These are phyloP conservation scores for Bullera alba DNA, from an alignment of 768 basidiomycete species.

Conservation along the genomic window DNA sequence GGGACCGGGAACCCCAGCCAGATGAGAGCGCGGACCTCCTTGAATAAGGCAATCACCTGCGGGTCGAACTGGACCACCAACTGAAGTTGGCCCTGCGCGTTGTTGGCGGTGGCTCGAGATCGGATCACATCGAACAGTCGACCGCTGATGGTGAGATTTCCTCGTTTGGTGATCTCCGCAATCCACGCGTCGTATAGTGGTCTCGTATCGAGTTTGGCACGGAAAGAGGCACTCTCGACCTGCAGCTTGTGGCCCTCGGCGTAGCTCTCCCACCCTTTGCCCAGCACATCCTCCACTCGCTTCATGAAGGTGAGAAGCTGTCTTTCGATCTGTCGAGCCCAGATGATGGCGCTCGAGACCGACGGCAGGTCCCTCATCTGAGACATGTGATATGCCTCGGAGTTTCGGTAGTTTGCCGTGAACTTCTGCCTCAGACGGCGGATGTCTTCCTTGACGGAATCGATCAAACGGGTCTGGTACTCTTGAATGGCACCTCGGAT, in stretches of 20 bases:
- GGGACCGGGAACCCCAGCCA: constrained; percentile 96
- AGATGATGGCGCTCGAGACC: constrained; percentile 96
- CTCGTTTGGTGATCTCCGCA: constrained; percentile 80
- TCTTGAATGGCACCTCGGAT: constrained; percentile 98
- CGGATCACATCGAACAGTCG: constrained; percentile 76
- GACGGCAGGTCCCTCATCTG: constrained; percentile 97
- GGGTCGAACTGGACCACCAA: constrained; percentile 96
- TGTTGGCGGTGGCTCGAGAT: constrained; percentile 37
- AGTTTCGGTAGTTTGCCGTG: constrained; percentile 91
- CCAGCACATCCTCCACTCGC: constrained; percentile 92
- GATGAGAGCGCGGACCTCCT: constrained; percentile 89
- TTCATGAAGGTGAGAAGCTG: constrained; percentile 97
- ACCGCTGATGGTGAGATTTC: constrained; percentile 58
- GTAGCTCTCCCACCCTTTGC: constrained; percentile 97
- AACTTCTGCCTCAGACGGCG: constrained; percentile 95
- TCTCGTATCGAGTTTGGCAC: constrained; percentile 88
- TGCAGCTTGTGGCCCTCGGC: constrained; percentile 98
- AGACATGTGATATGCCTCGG: constrained; percentile 95
- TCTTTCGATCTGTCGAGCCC: constrained; percentile 97
- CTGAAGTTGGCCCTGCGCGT: constrained; percentile 53
- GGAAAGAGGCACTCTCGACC: constrained; percentile 81
- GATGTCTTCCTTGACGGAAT: constrained; percentile 97
- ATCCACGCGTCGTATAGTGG: constrained; percentile 96
- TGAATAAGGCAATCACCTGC: constrained; percentile 89
- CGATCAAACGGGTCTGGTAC: constrained; percentile 96